Evolutionary conservation across 805 yeast species (phyloP).

Genomic region (Metschnikowia lochheadii): DNA sequence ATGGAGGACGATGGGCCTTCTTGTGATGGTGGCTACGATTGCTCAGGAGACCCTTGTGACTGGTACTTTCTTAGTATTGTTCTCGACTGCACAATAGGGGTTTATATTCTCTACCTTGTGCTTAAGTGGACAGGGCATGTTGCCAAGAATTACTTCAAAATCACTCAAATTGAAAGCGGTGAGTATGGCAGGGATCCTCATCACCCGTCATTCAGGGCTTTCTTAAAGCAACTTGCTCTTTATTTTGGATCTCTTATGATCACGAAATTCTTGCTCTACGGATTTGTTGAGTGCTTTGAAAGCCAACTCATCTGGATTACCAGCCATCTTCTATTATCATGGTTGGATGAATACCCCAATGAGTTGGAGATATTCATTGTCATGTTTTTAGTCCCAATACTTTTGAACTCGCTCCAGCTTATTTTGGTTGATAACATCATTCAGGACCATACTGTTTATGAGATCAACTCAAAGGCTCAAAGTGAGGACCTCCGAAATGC

Average conservation of each 20-base stretch:
- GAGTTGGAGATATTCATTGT: constrained; percentile 78
- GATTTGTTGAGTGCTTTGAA: constrained; percentile 63
- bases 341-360: constrained; percentile 78
- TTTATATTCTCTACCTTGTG: constrained; percentile 62
- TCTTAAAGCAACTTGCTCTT: constrained; percentile 64
- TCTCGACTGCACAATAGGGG: constrained; percentile 91
- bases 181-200: constrained; percentile 64
- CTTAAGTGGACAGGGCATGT: constrained; percentile 44
- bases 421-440: constrained; percentile 71
- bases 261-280: constrained; percentile 64
- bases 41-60: constrained; percentile 66
- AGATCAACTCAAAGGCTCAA: constrained; percentile 22
- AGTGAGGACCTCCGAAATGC: neutral
- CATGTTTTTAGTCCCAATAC: constrained; percentile 73
- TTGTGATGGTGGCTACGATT: constrained; percentile 15
- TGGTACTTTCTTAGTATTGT: constrained; percentile 90
- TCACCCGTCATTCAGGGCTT: constrained; percentile 47
- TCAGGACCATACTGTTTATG: constrained; percentile 46
- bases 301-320: constrained; percentile 44
- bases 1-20: constrained; percentile 15
- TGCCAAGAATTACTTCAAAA: constrained; percentile 40
- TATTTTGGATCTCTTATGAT: constrained; percentile 60
- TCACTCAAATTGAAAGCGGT: constrained; percentile 47
- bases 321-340: constrained; percentile 72
- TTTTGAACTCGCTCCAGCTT: constrained; percentile 72